Percentiles rank a stretch among this genome's conserved stretches.
Evolutionary conservation across 352 stramenopile species (phyloP).

Genomic region (Blastocystis hominis): DNA sequence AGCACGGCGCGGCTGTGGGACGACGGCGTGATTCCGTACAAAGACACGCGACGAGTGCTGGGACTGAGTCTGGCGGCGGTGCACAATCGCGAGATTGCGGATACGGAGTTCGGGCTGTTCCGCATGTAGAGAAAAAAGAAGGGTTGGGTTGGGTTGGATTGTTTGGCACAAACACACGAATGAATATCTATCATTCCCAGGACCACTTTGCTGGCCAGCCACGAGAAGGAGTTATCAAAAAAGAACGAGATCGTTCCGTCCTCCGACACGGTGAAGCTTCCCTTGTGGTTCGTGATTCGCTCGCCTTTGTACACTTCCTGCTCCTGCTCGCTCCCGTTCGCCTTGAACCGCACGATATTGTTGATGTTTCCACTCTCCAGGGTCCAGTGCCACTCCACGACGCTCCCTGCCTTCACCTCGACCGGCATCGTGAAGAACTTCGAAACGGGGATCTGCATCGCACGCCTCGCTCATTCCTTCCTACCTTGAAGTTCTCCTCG

Average conservation of each 20-base stretch:
- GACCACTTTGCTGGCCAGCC: slow-evolving; percentile 7
- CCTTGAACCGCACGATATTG: neutral
- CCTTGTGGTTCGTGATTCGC: neutral
- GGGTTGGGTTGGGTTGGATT: neutral
- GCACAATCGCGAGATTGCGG: neutral
- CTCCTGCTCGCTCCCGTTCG: neutral
- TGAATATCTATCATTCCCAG: slow-evolving; percentile 33
- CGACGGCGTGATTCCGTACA: slow-evolving; percentile 91
- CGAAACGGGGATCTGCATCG: slow-evolving; percentile 13
- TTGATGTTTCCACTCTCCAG: slow-evolving; percentile 40
- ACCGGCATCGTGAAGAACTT: slow-evolving; percentile 6
- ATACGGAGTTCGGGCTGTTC: slow-evolving; percentile 26
- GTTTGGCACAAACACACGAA: neutral
- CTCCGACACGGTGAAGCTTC: neutral
- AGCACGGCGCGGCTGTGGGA: slow-evolving; percentile 89
- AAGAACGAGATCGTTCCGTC: slow-evolving; percentile 12
- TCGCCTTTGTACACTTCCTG: neutral
- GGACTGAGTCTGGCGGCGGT: slow-evolving; percentile 64
- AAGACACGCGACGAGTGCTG: slow-evolving; percentile 78
- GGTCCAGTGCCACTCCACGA: slow-evolving; percentile 23
- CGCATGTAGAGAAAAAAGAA: neutral
- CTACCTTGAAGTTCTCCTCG: neutral
- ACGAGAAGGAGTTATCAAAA: slow-evolving; percentile 47
- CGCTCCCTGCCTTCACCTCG: neutral
- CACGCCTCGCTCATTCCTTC: neutral